Evolutionary conservation across 129 eudicot species (phyloP).

Genomic region (Ambrosia trifida): DNA sequence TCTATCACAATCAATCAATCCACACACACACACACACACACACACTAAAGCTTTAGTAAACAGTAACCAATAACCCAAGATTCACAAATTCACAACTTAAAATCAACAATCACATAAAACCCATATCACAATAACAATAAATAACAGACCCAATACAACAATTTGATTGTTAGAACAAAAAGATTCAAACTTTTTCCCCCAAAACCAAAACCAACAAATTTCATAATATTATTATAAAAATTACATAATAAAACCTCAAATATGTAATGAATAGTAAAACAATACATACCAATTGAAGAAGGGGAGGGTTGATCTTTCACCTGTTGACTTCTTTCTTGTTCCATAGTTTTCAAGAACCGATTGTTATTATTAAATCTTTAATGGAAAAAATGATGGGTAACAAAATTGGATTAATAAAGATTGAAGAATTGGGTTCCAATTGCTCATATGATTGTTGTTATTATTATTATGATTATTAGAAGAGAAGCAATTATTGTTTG

Average conservation of each 20-base stretch:
- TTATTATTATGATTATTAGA: not conserved
- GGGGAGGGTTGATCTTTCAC: conserved; percentile 47
- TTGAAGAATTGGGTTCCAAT: conserved; percentile 26
- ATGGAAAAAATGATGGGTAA: conserved; percentile 8
- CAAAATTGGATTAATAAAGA: not conserved
- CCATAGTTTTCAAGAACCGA: conserved; percentile 35
- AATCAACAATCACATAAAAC: conserved; percentile 16
- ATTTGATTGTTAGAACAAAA: not conserved
- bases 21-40: too few species aligned
- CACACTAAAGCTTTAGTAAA: too few species aligned
- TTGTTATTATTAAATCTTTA: conserved; percentile 29
- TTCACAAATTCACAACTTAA: conserved; percentile 10
- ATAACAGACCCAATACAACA: conserved; percentile 11
- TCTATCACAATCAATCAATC: too few species aligned
- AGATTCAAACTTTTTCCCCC: not conserved
- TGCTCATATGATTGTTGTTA: conserved; percentile 9
- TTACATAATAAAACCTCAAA: not conserved
- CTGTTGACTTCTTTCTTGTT: conserved; percentile 46
- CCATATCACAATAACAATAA: conserved; percentile 22
- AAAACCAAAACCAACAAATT: conserved; percentile 16
- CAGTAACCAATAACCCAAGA: conserved; percentile 21
- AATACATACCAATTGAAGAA: conserved; percentile 22
- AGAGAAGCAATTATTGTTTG: not conserved
- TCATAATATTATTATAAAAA: conserved; percentile 10
- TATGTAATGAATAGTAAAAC: not conserved